Base-by-base conservation (phyloP, 2,329 filamentous ascomycete species). In the Phaeoacremonium minimum region DNA sequence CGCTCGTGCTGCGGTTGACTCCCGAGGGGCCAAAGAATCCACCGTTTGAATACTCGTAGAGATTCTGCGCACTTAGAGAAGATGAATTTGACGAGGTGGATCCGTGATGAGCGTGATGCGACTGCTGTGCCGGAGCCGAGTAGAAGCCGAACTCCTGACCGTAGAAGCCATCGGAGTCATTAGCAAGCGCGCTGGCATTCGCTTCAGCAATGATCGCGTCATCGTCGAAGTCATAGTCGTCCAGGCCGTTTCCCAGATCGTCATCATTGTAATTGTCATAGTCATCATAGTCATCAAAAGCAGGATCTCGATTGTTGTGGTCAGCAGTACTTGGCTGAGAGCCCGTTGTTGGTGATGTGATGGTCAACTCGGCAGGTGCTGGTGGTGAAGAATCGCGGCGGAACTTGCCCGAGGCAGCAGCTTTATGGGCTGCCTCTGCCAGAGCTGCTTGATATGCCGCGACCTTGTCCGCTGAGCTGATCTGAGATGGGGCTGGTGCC, bases 81-180 rank as follows among this genome's bases (percentile, higher is more conserved):
- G 44, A 20, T 49, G 46, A 30, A 37, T 40, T 41, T 41, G 43
- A 36, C 2, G 52, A 46, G 6, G 40, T 31, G 15, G 41, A 64
- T 6, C 69, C 62, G 28, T 66, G 66, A 18, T 64, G 66, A 15
- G 68, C 70, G 32, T 69, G 57, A 28, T 60, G 61, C 1, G 60
- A 55, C 9, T 63, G 57, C 13, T 56, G 56, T 5, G 63, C 47
- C 1, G 77, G 75, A 2, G 71, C 68, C 2, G 90, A 88, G 57
- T 95, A 98, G 58, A 98, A 98, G 1, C 89, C 90, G 53, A 98
- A 98, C 57, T 98, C 93, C 48, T 89, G 84, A 0, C 93, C 93
- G 53, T 98, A 98, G 67, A 93, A 94, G 1, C 88, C 91, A 45
- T 96, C 91, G 6, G 83, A 83, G 52, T 98, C 93, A 47, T 88